Base-by-base conservation (phyloP, 2,329 filamentous ascomycete genomes). In the Pseudopyrenochaeta lycopersici region DNA sequence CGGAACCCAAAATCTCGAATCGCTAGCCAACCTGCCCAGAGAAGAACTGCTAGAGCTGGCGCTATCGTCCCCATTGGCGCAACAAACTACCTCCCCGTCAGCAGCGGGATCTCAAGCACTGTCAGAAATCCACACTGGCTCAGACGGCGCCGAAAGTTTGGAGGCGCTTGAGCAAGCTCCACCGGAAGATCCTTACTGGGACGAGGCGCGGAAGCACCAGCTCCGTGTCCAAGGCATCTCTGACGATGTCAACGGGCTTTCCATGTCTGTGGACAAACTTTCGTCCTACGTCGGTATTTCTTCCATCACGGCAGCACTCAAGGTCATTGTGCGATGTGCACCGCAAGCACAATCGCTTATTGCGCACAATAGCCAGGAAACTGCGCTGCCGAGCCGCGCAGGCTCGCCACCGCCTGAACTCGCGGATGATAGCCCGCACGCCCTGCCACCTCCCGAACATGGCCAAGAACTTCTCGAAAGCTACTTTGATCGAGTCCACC, bases 401-500 rank as follows among this genome's bases (percentile, higher is more conserved):
- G 63, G 68, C 17, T 74, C 73, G 20, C 73, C 73, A 15, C 71
- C 74, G 21, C 73, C 74, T 1, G 74, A 76, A 35, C 59, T 73
- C 18, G 50, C 50, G 18, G 70, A 72, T 40, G 68, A 64, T 47
- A 59, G 68, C 55, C 64, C 73, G 48, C 53, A 79, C 41, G 79
- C 86, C 21, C 74, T 84, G 32, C 84, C 86, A 56, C 51, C 78
- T 80, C 83, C 84, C 14, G 85, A 84, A 70, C 88, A 89, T 63
- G 88, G 88, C 14, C 85, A 89, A 70, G 85, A 85, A 5, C 78
- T 91, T 9, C 85, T 91, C 35, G 87, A 91, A 62, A 87, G 88
- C n/a, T 92, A 91, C 71, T 92, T 92, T 71, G 87, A 88, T 61
- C 84, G 87, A 29, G 84, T 90, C 20, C 90, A 92, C 56, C 84